Conservation (phyloP, 2,329 filamentous ascomycete species). For the Fusarium paranaense region DNA sequence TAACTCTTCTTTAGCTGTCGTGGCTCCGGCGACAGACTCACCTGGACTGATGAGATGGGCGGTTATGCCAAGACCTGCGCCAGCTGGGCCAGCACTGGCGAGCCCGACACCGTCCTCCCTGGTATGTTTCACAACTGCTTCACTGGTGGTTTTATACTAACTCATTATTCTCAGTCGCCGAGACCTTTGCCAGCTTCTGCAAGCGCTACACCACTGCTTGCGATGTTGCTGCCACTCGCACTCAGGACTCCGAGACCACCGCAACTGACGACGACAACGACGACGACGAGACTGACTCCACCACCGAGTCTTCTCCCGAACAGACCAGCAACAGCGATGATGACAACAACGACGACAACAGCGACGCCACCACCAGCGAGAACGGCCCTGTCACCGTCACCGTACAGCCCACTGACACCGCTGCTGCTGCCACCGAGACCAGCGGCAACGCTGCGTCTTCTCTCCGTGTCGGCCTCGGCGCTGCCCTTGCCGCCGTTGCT, state of each 20-base stretch:
- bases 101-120: conserved; percentile 40
- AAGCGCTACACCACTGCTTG: conserved; percentile 47
- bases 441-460: conserved; percentile 32
- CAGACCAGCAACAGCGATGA: conserved; percentile 5
- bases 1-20: conserved; percentile 41
- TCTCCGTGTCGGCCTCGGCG: conserved; percentile 34
- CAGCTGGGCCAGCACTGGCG: conserved; percentile 45
- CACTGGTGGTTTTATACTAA: conserved; percentile 15
- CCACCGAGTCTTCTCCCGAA: conserved; percentile 10
- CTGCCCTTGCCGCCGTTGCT: conserved; percentile 36
- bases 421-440: conserved; percentile 16
- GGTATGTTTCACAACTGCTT: conserved; percentile 29
- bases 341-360: not conserved
- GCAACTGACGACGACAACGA: conserved; percentile 14
- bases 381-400: conserved; percentile 38
- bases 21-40: conserved; percentile 24
- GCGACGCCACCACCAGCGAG: conserved; percentile 14
- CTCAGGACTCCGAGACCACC: conserved; percentile 17
- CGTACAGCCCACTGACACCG: conserved; percentile 23
- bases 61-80: conserved; percentile 46
- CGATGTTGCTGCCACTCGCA: conserved; percentile 9
- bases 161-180: conserved; percentile 40
- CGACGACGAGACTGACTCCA: conserved; percentile 12
- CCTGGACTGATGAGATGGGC: conserved; percentile 48
- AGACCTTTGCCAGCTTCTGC: conserved; percentile 46